These are phyloP conservation scores for Nicotiana benthamiana DNA, from an alignment of 257 asterid genomes.

Conservation along the genomic window DNA sequence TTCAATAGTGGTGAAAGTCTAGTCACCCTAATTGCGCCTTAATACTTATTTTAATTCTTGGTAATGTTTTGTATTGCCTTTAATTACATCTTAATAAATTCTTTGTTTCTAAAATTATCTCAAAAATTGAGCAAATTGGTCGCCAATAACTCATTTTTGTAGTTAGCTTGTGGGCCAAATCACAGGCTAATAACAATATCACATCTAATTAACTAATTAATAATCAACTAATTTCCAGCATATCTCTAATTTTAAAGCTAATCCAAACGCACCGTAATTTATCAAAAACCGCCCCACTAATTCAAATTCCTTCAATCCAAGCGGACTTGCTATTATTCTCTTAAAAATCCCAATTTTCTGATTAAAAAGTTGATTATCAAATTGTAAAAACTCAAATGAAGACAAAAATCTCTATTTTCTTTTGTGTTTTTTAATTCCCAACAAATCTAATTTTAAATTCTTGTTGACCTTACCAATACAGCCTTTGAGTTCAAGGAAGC, in stretches of 20 bases:
- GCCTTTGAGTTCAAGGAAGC: slow-evolving; percentile 2
- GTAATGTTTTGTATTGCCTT: neutral
- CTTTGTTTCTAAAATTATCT: neutral
- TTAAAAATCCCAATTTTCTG: neutral
- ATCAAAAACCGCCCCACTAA: slow-evolving; percentile 3
- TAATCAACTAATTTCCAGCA: neutral
- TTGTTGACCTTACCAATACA: neutral
- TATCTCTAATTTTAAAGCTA: neutral
- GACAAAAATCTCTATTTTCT: neutral
- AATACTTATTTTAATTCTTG: neutral
- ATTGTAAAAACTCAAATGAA: neutral
- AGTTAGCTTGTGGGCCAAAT: slow-evolving; percentile 6
- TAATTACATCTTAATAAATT: neutral
- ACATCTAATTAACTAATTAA: neutral
- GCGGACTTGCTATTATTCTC: neutral
- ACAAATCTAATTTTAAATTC: neutral
- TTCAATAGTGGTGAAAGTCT: neutral
- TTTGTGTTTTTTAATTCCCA: neutral
- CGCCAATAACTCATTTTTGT: neutral
- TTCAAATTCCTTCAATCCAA: neutral
- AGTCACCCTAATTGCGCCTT: neutral
- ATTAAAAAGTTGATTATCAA: neutral
- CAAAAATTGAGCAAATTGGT: neutral
- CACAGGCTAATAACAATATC: neutral
- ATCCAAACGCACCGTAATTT: neutral